These are phyloP conservation scores for Talinum fruticosum DNA, from an alignment of 148 eudicot genomes.

Conservation along the genomic window DNA sequence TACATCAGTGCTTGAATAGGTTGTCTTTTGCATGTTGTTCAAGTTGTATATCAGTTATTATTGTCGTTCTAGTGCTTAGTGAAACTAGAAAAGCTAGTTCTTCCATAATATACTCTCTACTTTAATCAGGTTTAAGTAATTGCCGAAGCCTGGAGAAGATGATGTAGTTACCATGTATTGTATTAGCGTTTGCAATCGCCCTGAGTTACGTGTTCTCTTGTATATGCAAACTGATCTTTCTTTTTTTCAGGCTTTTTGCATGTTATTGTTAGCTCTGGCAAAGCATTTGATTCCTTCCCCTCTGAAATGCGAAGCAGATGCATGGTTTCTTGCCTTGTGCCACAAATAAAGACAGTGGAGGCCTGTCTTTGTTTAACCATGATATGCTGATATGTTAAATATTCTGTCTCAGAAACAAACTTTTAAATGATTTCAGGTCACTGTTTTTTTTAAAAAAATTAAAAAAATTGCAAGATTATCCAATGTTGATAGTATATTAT, in stretches of 20 bases:
- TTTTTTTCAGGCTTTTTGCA: neutral
- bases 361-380: too few relatives aligned
- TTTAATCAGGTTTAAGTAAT: neutral
- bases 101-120: neutral
- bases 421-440: too few relatives aligned
- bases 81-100: neutral
- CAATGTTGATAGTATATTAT: too few relatives aligned
- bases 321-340: neutral
- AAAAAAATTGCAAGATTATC: too few relatives aligned
- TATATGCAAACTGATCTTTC: neutral
- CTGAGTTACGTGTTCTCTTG: neutral
- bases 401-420: too few relatives aligned
- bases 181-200: neutral
- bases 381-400: too few relatives aligned
- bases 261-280: neutral
- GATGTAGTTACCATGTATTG: neutral
- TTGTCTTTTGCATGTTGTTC: neutral
- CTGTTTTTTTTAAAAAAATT: too few relatives aligned
- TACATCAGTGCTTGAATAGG: conserved; percentile 5
- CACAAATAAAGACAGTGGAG: neutral
- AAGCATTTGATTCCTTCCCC: conserved; percentile 2
- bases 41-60: conserved; percentile 1
- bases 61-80: neutral
- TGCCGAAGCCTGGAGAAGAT: too few relatives aligned
- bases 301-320: too few relatives aligned